Base-by-base conservation (phyloP, 1,139 yeast species). In the Chernovozyma aurita region DNA sequence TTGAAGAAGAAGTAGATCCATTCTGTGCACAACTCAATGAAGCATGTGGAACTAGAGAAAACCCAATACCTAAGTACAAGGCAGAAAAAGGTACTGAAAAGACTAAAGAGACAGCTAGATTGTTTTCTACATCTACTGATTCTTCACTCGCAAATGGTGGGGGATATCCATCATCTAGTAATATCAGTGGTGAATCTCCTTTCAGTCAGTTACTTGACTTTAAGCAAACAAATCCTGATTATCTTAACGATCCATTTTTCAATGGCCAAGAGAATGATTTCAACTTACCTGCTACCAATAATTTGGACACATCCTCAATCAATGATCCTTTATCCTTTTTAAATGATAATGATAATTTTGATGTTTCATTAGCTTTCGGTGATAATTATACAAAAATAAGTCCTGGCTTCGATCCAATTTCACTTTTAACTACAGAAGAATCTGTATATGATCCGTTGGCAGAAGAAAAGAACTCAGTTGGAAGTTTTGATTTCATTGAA, bases 21-120 rank as follows among this genome's bases (percentile, higher is more conserved):
- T 90, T 90, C 52, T 90, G 97, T 53, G 75, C 73, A 20, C 76
- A 80, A 49, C 68, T 90, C 48, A 76, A 76, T 43, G 74, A 79
- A 54, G 97, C 90, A 1, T 90, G 97, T 59, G 97, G 96, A 14
- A 81, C 81, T n/a, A 79, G 70, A 52, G 68, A 68, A 21, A 63
- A 74, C 42, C 95, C 95, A 3, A 57, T 80, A 7, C 95, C 95
- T 7, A 73, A 75, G 51, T 57, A 47, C 43, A 48, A 59, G 38
- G 42, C 44, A 18, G n/a, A 22, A 11, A 22, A 22, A n/a, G 25
- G 11, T n/a, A n/a, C n/a, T n/a, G n/a, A n/a, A n/a, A n/a, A n/a
- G n/a, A 11, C 11, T 11, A 22, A 22, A 11, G 55, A 33, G 35
- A 36, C 44, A 40, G 47, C 47, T 31, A 52, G 46, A 17, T 22